phyloP scores from a whole-genome alignment of 2,329 filamentous ascomycete species.

The Dothistroma septosporum region DNA sequence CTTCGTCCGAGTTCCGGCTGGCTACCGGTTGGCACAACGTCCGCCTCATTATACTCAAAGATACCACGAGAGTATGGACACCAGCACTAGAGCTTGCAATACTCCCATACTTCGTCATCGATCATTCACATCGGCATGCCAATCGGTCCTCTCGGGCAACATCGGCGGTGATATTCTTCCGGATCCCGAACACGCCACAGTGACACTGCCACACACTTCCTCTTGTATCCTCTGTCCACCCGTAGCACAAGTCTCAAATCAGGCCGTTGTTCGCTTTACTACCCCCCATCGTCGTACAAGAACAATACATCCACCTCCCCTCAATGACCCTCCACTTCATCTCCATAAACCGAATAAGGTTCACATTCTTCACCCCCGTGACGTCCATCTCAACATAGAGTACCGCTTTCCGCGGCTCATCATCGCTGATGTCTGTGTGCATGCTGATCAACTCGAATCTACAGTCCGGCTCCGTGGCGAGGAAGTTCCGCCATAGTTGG shows the following conservation, averaged over 20 bases:
- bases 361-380: slow-evolving; percentile 2
- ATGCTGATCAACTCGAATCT: slow-evolving; percentile 4
- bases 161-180: too few relatives aligned
- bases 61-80: too few relatives aligned
- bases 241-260: background rate
- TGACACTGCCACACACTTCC: background rate
- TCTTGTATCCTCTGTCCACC: background rate
- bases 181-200: background rate
- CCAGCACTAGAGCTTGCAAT: too few relatives aligned
- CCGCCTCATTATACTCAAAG: too few relatives aligned
- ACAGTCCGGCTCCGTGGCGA: background rate
- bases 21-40: too few relatives aligned
- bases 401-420: background rate
- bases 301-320: slow-evolving; percentile 2
- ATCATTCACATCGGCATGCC: too few relatives aligned
- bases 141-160: too few relatives aligned
- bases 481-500: slow-evolving; percentile 1
- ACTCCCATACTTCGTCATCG: too few relatives aligned
- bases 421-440: background rate
- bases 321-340: slow-evolving; percentile 2
- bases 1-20: too few relatives aligned
- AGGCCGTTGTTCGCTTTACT: background rate
- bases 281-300: slow-evolving; percentile 1
- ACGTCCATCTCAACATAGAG: slow-evolving; percentile 1
- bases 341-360: background rate